Evolutionary conservation across 768 basidiomycete genomes (phyloP).

Genomic region (Pisolithus sp.): DNA sequence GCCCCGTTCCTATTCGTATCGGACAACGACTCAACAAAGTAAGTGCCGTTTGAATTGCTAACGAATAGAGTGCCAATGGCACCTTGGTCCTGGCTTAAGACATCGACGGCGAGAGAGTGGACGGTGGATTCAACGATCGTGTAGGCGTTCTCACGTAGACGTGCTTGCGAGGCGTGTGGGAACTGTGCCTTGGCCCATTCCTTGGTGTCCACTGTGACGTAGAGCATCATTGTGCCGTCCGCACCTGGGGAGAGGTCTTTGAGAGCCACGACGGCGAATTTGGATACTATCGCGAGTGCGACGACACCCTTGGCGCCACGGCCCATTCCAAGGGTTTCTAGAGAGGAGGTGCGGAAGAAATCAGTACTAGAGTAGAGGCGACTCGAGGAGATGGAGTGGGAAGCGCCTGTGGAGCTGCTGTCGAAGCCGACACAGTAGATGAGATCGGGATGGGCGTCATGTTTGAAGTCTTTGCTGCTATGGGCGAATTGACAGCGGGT

Average conservation of each 20-base stretch:
- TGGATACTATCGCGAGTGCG: slow-evolving; percentile 88
- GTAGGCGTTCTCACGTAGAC: slow-evolving; percentile 86
- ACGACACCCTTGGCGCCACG: slow-evolving; percentile 85
- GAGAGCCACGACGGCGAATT: slow-evolving; percentile 88
- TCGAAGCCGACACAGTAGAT: slow-evolving; percentile 92
- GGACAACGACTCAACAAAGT: slow-evolving; percentile 84
- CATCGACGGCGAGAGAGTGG: slow-evolving; percentile 92
- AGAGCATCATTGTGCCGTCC: slow-evolving; percentile 73
- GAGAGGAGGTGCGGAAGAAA: slow-evolving; percentile 62
- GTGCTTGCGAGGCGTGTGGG: slow-evolving; percentile 79
- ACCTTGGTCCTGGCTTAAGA: slow-evolving; percentile 62
- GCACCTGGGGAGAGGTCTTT: slow-evolving; percentile 54
- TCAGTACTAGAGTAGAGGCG: slow-evolving; percentile 80
- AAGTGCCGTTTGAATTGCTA: slow-evolving; percentile 93
- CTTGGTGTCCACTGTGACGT: slow-evolving; percentile 77
- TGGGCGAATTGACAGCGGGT: slow-evolving; percentile 86
- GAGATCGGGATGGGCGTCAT: slow-evolving; percentile 64
- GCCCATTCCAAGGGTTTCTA: slow-evolving; percentile 83
- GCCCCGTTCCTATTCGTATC: slow-evolving; percentile 86
- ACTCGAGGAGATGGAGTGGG: slow-evolving; percentile 46
- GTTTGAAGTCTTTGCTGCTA: slow-evolving; percentile 76
- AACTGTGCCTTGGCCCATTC: slow-evolving; percentile 88
- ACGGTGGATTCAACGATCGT: slow-evolving; percentile 93
- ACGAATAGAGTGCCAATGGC: slow-evolving; percentile 89
- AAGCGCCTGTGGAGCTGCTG: slow-evolving; percentile 35